A percentile compares a stretch with the other conserved stretches of the same genome.
These are phyloP conservation scores for Alternaria infectoria DNA, from an alignment of 2,329 filamentous ascomycete species.

Conservation along the genomic window DNA sequence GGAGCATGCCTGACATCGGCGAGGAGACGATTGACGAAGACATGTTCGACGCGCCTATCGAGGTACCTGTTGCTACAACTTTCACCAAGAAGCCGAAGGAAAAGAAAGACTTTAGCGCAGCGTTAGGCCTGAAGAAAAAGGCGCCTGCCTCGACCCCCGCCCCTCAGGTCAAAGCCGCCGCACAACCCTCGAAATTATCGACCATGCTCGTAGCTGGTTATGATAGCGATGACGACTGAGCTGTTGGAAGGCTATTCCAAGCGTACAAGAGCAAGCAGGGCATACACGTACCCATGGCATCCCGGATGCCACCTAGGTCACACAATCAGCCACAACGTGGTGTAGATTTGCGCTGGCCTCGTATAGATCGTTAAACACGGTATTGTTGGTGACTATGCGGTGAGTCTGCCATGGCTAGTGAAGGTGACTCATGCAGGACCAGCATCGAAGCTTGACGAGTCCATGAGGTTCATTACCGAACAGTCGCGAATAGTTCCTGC, in stretches of 20 bases:
- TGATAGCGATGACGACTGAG: constrained; percentile 37
- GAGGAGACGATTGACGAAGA: constrained; percentile 58
- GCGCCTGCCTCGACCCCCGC: constrained; percentile 12
- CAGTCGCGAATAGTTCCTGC: background rate
- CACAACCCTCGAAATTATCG: constrained; percentile 27
- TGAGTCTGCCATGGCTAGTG: background rate
- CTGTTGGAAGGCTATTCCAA: background rate
- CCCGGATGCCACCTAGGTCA: background rate
- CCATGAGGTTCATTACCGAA: background rate
- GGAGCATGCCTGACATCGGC: constrained; percentile 53
- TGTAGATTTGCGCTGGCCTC: background rate
- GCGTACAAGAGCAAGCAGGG: constrained; percentile 1
- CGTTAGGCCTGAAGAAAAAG: constrained; percentile 77
- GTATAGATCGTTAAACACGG: background rate
- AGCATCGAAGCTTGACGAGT: background rate
- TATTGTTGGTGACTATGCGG: background rate
- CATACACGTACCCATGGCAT: background rate
- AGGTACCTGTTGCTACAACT: constrained; percentile 54
- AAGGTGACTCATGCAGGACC: background rate
- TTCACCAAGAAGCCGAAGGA: constrained; percentile 82
- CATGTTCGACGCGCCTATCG: constrained; percentile 46
- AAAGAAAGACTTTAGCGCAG: constrained; percentile 80
- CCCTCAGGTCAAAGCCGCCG: constrained; percentile 14
- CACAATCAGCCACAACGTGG: background rate
- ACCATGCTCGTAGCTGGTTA: constrained; percentile 38